Evolutionary conservation across 78 protist genomes (phyloP), one percentile per base, ranked within the genome.

Genomic region (Tieghemostelium lacteum): DNA sequence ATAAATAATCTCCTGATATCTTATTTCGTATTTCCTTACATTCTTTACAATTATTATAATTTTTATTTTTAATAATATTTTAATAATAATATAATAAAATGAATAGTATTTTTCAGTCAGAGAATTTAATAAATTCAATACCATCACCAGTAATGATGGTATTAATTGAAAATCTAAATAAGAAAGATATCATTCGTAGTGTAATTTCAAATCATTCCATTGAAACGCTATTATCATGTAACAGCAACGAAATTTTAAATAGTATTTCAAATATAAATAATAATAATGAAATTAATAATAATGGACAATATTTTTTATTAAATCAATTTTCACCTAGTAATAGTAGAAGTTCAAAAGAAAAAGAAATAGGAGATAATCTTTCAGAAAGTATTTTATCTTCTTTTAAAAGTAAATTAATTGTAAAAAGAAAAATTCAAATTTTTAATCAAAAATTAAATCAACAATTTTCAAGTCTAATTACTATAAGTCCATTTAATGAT

Each of bases 381-480:
- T 45, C n/a, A 45, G 52, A 6, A 45, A 14, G n/a, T 14, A 45
- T 10, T 45, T 45, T 10, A 45, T 45, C 52, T 45, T 10, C 52
- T 14, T 45, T 45, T 6, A 45, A 14, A 45, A 45, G 10, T 45
- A 71, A 71, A 31, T 50, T 63, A 52, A 28, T 71, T 26, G 26
- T 71, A 22, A 42, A 71, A 52, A 36, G 60, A 50, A 71, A 50
- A 50, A 31, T 71, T 8, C 64, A 71, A 1, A 16, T 37, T 16
- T 71, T 71, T 52, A 54, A 33, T 50, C 45, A 71, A 71, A 60
- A 71, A 71, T 50, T 28, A 71, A 71, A 37, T n/a, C 77, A 71
- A 50, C 42, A 50, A 31, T 71, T 50, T 52, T 24, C 24, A 24
- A 22, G 40, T 22, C 28, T 22, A 33, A 33, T 55, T 1, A 71